Conservation (phyloP, 2,329 filamentous ascomycete species). For the Colletotrichum tropicicola region DNA sequence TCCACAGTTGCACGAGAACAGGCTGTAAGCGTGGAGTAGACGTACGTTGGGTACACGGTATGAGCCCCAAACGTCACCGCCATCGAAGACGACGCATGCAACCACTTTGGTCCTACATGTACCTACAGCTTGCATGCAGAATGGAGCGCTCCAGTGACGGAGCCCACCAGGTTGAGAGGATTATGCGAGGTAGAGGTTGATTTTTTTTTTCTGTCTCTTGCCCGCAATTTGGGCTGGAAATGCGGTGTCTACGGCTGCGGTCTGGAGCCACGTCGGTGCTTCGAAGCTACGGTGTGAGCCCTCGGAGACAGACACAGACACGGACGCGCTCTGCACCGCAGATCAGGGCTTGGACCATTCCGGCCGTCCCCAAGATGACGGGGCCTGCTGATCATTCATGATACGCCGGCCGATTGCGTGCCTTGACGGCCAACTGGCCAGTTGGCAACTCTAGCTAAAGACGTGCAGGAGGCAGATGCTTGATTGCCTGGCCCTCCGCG, state of each 20-base stretch:
- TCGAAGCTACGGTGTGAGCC: slow-evolving; percentile 7
- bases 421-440: neutral
- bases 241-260: neutral
- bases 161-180: too few relatives aligned
- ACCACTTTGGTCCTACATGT: slow-evolving; percentile 22
- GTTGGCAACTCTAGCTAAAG: neutral
- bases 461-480: slow-evolving; percentile 17
- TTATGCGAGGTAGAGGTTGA: too few relatives aligned
- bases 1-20: slow-evolving; percentile 12
- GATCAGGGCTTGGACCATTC: slow-evolving; percentile 3
- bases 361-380: neutral
- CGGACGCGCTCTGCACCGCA: neutral
- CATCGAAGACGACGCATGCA: slow-evolving; percentile 14
- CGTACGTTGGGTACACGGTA: neutral
- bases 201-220: too few relatives aligned
- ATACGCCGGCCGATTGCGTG: neutral
- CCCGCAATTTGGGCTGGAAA: slow-evolving; percentile 2
- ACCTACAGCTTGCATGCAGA: slow-evolving; percentile 17
- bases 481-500: neutral
- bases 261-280: slow-evolving; percentile 6
- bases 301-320: neutral
- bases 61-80: slow-evolving; percentile 1
- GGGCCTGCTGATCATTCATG: neutral
- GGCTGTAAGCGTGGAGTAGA: neutral
- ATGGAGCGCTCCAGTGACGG: neutral